Conservation (phyloP, 108 stramenopile genomes). For the Cyclotella choctawhatcheeana region DNA sequence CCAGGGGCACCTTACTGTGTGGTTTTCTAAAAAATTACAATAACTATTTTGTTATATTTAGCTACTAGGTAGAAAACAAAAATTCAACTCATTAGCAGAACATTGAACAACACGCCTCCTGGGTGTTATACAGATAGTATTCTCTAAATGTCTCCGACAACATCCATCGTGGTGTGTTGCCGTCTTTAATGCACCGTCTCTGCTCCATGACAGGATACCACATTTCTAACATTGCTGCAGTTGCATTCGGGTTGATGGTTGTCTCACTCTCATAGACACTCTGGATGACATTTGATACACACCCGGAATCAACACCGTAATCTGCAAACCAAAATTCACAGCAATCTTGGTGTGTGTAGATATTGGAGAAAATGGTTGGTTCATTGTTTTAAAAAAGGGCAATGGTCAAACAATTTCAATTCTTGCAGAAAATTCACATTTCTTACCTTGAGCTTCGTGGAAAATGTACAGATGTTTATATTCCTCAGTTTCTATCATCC, state of each 20-base stretch:
- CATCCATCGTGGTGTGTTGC: constrained; percentile 19
- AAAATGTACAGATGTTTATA: constrained; percentile 21
- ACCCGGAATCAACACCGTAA: not conserved
- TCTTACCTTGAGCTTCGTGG: not conserved
- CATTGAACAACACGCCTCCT: constrained; percentile 20
- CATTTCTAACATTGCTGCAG: constrained; percentile 5
- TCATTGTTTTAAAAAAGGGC: too few relatives aligned
- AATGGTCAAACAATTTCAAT: too few relatives aligned
- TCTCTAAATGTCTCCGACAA: constrained; percentile 12
- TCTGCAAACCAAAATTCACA: constrained; percentile 32
- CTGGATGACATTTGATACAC: constrained; percentile 27
- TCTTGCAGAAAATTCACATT: too few relatives aligned
- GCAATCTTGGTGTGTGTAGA: too few relatives aligned
- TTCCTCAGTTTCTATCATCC: constrained; percentile 28
- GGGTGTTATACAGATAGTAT: constrained; percentile 26
- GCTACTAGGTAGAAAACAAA: too few relatives aligned
- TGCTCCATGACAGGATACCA: constrained; percentile 35
- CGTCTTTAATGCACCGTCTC: constrained; percentile 28
- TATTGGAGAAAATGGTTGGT: too few relatives aligned
- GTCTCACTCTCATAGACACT: constrained; percentile 1
- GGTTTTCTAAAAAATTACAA: too few relatives aligned
- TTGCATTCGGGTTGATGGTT: constrained; percentile 2
- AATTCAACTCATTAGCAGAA: too few relatives aligned
- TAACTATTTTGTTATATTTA: too few relatives aligned
- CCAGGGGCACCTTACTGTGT: too few relatives aligned